A percentile compares a stretch with the other conserved stretches of the same genome.
These are phyloP conservation scores for Russula brevipes DNA, from an alignment of 768 basidiomycete genomes.

Conservation along the genomic window DNA sequence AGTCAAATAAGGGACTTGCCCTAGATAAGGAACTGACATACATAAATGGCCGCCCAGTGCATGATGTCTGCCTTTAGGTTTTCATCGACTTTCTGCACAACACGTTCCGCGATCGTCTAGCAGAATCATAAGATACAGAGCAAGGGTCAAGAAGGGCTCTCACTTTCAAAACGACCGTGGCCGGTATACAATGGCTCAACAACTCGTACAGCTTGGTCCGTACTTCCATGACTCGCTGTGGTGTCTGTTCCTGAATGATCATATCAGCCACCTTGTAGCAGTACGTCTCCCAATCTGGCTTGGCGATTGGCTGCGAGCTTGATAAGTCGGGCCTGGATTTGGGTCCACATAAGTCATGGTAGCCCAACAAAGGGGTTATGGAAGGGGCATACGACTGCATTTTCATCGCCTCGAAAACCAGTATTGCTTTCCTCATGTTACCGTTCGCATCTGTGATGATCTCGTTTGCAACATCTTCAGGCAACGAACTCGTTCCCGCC, in stretches of 20 bases:
- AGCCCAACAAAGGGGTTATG: slow-evolving; percentile 1
- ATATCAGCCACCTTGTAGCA: slow-evolving; percentile 88
- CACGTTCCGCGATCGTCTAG: slow-evolving; percentile 85
- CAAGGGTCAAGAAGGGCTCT: background rate
- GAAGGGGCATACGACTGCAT: slow-evolving; percentile 79
- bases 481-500: slow-evolving; percentile 70
- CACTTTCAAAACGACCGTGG: slow-evolving; percentile 88
- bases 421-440: slow-evolving; percentile 90
- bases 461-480: slow-evolving; percentile 63
- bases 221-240: slow-evolving; percentile 86
- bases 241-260: slow-evolving; percentile 85
- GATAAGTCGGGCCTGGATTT: slow-evolving; percentile 68
- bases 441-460: slow-evolving; percentile 81
- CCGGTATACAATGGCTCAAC: slow-evolving; percentile 94
- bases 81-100: slow-evolving; percentile 88
- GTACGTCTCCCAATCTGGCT: slow-evolving; percentile 99
- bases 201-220: slow-evolving; percentile 92
- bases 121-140: slow-evolving; percentile 7
- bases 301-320: slow-evolving; percentile 75
- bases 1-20: background rate
- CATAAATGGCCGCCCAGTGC: slow-evolving; percentile 98
- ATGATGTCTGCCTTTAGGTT: slow-evolving; percentile 86
- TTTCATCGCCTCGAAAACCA: slow-evolving; percentile 91
- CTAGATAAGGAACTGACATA: slow-evolving; percentile 36
- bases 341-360: background rate